Evolutionary conservation across 345 rosid genomes (phyloP), one percentile per base, ranked within the genome.

Genomic region (Lepidium aucheri): DNA sequence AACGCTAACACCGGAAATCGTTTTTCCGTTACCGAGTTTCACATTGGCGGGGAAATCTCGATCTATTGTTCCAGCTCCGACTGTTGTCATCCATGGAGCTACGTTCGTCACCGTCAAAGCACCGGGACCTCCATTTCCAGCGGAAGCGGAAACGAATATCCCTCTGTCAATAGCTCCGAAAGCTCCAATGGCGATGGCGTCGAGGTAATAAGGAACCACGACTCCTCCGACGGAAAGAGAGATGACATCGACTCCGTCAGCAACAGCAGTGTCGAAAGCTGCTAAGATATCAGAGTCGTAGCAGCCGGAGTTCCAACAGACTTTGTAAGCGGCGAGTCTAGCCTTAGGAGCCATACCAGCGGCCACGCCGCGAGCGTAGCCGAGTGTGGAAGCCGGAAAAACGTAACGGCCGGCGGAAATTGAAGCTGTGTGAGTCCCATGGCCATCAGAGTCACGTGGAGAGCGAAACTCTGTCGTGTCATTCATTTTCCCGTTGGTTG

Each of bases 311-410:
- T 84, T 87, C 99, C 99, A 94, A 69, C 97, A 94, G 9, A 90
- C 91, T 63, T 94, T 94, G 72, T 90, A 93, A 6, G 77, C 85
- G n/a, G 96, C 90, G 56, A 90, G 78, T 28, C 97, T 76, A 11
- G 99, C 97, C 32, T 90, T 94, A 0, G 96, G 97, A 5, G 97
- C 97, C 86, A 94, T 88, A 5, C 97, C 97, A 3, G 92, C 86
- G 5, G 99, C 96, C 22, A 94, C 78, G 1, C 97, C 97, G 6
- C 79, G 77, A 5, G 97, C 96, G 56, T 85, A 94, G 1, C 96
- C 97, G 36, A 81, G 80, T 14, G 90, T 84, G 5, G 93, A 90
- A 0, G 96, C 99, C 3, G 87, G 83, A 56, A 83, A 88, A 8
- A 86, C 86, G 53, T 90, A 84, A 55, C 97, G 60, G 0, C 99